Conservation (phyloP, 768 basidiomycete genomes). For the Ephemerocybe angulata region DNA sequence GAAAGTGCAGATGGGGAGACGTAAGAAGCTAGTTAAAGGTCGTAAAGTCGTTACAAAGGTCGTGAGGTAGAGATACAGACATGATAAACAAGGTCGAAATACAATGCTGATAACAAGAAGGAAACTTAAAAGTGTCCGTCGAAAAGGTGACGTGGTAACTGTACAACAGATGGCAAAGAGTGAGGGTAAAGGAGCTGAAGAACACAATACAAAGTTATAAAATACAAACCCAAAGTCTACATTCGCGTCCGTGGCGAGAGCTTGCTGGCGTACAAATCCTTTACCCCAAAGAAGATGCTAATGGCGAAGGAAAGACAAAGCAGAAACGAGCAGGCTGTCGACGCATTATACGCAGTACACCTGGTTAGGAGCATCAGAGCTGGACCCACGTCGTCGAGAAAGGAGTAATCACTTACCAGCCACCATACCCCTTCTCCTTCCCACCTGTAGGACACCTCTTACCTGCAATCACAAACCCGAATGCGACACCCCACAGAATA, state of each 20-base stretch:
- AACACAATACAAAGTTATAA: too few species aligned
- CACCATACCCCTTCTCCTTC: constrained; percentile 35
- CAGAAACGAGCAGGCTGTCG: constrained; percentile 59
- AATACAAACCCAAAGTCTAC: neutral
- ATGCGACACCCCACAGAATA: constrained; percentile 54
- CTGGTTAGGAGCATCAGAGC: constrained; percentile 28
- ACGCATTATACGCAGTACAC: constrained; percentile 71
- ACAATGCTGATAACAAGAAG: too few species aligned
- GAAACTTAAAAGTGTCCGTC: too few species aligned
- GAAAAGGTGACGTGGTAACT: too few species aligned
- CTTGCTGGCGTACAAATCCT: constrained; percentile 60
- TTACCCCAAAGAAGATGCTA: constrained; percentile 61
- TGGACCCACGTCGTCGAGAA: neutral
- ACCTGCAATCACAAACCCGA: constrained; percentile 58
- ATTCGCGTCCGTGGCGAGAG: constrained; percentile 55
- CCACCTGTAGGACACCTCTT: constrained; percentile 60
- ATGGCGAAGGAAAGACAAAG: constrained; percentile 52
- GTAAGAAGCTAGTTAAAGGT: too few species aligned
- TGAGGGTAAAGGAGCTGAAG: too few species aligned
- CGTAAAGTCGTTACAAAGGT: too few species aligned
- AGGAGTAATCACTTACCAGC: constrained; percentile 48
- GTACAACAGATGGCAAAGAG: too few species aligned
- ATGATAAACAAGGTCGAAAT: too few species aligned
- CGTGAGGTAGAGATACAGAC: too few species aligned
- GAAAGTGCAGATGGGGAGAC: too few species aligned